Base-by-base conservation (phyloP, 257 asterid genomes). In the Forsythia suspensa region DNA sequence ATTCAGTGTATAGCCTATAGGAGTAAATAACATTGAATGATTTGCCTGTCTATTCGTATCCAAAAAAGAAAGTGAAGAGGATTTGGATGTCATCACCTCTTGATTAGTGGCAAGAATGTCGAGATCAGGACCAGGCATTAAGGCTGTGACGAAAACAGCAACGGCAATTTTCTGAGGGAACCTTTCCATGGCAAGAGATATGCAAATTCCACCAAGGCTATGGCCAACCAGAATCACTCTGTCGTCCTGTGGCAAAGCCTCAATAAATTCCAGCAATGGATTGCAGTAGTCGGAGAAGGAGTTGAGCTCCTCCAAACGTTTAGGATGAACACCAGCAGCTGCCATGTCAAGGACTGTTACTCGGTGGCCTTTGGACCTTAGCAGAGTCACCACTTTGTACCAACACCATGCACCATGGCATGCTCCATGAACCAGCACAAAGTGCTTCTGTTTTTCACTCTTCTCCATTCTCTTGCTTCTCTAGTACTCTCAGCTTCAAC, bases 331-430 rank as follows among this genome's bases (percentile, higher is more conserved):
- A 37, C 90, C 91, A 7, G 86, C 78, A 5, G 88, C 83, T 3
- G 88, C 86, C 92, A 89, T 85, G 86, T 89, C 93, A 5, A 87
- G 80, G 71, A 80, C 87, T 0, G 88, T 87, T 4, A 86, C 90
- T 6, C 75, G 85, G 74, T 82, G 88, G 42, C 90, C 88, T 16
- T 57, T 72, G 51, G 75, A 73, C 76, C 81, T 86, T 76, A 84
- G 83, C 78, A 81, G 66, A 11, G 87, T 36, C 38, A 57, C 85
- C 77, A 86, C 83, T 74, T 77, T 88, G 80, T 84, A 86, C 91
- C 91, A 86, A 80, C 88, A 86, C 90, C 94, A 88, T 2, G 89
- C 90, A 0, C 91, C 91, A 15, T 86, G 91, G 70, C 89, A 81
- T 5, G 87, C 88, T 7, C 93, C 93, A 3, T 89, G 90, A 36